These are phyloP conservation scores for Annulohypoxylon truncatum DNA, from an alignment of 2,329 filamentous ascomycete species.

Conservation along the genomic window DNA sequence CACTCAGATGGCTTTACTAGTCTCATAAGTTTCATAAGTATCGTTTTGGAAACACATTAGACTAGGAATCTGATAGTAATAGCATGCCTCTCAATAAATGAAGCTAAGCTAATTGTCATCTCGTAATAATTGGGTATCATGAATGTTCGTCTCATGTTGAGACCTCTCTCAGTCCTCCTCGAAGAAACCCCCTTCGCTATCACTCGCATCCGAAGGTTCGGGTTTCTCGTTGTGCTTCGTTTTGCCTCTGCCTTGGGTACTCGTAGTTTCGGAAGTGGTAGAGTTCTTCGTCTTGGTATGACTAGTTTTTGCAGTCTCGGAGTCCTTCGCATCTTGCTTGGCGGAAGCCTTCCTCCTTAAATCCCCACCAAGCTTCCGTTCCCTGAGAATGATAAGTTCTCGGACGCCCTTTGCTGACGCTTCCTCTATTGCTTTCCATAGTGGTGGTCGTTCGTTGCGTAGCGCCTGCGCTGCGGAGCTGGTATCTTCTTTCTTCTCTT, in stretches of 20 bases:
- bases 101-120: neutral
- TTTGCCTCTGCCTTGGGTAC: slow-evolving; percentile 40
- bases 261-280: slow-evolving; percentile 23
- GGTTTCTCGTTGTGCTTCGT: slow-evolving; percentile 54
- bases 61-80: neutral
- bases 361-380: slow-evolving; percentile 43
- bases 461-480: slow-evolving; percentile 57
- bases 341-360: slow-evolving; percentile 22
- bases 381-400: slow-evolving; percentile 45
- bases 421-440: slow-evolving; percentile 76
- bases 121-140: slow-evolving; percentile 42
- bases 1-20: neutral
- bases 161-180: slow-evolving; percentile 51
- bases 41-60: neutral
- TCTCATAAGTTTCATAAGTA: too few species aligned
- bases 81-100: neutral
- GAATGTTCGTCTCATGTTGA: slow-evolving; percentile 20
- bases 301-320: slow-evolving; percentile 21
- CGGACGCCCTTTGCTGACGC: slow-evolving; percentile 59
- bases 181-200: slow-evolving; percentile 70
- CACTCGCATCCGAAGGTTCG: slow-evolving; percentile 53
- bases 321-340: slow-evolving; percentile 26
- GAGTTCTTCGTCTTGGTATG: slow-evolving; percentile 33
- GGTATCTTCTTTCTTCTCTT: slow-evolving; percentile 55
- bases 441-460: slow-evolving; percentile 63